Evolutionary conservation across 306 rosid genomes (phyloP), one percentile per base, ranked within the genome.

Genomic region (Oemleria cerasiformis): DNA sequence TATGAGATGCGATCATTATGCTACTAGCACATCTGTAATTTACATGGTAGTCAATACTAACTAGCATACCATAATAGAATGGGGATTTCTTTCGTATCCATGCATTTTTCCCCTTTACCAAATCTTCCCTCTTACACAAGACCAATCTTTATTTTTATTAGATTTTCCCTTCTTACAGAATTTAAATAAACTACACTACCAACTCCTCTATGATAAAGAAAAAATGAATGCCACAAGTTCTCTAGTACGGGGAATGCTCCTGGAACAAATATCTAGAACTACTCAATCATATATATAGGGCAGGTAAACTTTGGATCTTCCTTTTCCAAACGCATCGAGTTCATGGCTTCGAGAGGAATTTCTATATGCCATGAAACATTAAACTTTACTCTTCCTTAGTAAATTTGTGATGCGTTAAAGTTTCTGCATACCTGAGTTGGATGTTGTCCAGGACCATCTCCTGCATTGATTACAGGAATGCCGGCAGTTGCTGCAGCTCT

Each of bases 371-470:
- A 12, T 36, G 36, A 15, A 45, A 38, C 6, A 7, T 9, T 15
- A 12, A 23, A 10, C 15, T 39, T 47, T 13, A 1, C n/a, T 23
- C 23, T 60, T 76, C 12, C n/a, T n/a, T 12, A 15, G 14, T 67
- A 13, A 21, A 51, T 25, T 53, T 49, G 65, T n/a, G 47, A n/a
- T 19, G 65, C 5, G 30, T n/a, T 64, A 25, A 43, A 55, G n/a
- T 13, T 14, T 61, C 9, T 7, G 15, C 75, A 71, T 73, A 90
- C 98, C 89, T 90, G 98, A 48, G 96, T 85, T 21, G 97, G 98
- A 77, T 90, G 96, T 47, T 92, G 97, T 49, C 98, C 98, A 76
- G 97, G 97, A 83, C 97, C 98, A 73, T 92, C 98, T 69, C 97
- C 98, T 3, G 98, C 98, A 78, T 92, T 92, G 45, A 92, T 88